phyloP scores from a whole-genome alignment of 305 asterid genomes.

The Fraxinus xanthoxyloides region DNA sequence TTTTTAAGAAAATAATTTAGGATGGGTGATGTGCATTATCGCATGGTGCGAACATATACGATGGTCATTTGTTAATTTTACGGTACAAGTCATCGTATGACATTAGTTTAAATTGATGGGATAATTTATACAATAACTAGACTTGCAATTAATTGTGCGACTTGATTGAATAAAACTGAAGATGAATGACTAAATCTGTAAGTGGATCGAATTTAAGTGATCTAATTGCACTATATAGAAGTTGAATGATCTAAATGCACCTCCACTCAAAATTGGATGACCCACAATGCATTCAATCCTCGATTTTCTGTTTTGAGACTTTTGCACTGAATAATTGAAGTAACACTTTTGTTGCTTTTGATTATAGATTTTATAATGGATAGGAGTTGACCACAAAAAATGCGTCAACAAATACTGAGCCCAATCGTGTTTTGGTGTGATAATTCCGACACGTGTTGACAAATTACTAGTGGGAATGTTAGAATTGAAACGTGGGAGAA shows the following conservation, averaged over 20 bases:
- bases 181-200: neutral
- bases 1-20: neutral
- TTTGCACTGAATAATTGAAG: neutral
- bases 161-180: neutral
- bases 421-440: too few relatives aligned
- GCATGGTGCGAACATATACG: neutral
- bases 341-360: too few relatives aligned
- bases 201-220: neutral
- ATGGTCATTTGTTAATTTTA: neutral
- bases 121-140: neutral
- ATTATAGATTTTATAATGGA: too few relatives aligned
- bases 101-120: neutral
- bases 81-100: neutral
- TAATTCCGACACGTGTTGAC: too few relatives aligned
- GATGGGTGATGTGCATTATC: neutral
- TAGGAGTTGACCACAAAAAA: too few relatives aligned
- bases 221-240: neutral
- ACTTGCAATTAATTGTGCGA: too few relatives aligned
- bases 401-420: too few relatives aligned
- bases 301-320: neutral
- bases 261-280: neutral
- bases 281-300: neutral
- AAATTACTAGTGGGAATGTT: too few relatives aligned
- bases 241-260: neutral
- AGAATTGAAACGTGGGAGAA: too few relatives aligned